Evolutionary conservation across 306 rosid species (phyloP), one percentile per base, ranked within the genome.

Genomic region (Cucurbita maxima): DNA sequence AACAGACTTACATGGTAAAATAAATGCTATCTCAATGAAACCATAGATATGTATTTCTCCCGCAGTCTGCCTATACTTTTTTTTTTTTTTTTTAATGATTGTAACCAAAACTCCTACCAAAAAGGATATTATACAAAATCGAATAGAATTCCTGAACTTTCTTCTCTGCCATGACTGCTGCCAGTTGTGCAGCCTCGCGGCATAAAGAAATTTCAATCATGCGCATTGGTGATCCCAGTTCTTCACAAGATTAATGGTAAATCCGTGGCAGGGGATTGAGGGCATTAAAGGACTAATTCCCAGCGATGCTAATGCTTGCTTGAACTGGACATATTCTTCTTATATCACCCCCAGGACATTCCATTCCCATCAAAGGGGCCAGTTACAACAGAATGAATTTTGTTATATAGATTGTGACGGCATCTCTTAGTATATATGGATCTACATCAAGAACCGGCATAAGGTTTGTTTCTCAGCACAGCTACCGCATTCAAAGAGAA

Each of bases 111-210:
- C 47, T 47, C 41, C 71, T 61, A 47, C 70, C 77, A 74, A 74
- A 74, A 74, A 74, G 77, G 71, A 38, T 80, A 84, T 88, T 73
- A 75, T 86, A 89, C 88, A 87, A 74, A 83, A 83, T 66, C 61
- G 85, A 86, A 86, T 81, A 81, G 61, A 79, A 87, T 83, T 86
- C 79, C 85, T 63, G 79, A 82, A 71, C 45, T 72, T 82, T 83
- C 89, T 82, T 85, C 90, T 86, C 88, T 80, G 72, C 86, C 14
- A 57, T 25, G 53, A 56, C 48, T 13, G 73, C 37, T 78, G 78
- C 83, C 76, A 82, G 79, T 74, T 58, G 81, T 75, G 79, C 75
- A 76, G 84, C 95, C 90, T 86, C 88, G 22, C 69, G 54, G 73
- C 75, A 53, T 83, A 78, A 75, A 75, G 72, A 80, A 76, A 61